These are phyloP conservation scores for Phellopilus nigrolimitatus DNA, from an alignment of 1,284 basidiomycete species.

Conservation along the genomic window DNA sequence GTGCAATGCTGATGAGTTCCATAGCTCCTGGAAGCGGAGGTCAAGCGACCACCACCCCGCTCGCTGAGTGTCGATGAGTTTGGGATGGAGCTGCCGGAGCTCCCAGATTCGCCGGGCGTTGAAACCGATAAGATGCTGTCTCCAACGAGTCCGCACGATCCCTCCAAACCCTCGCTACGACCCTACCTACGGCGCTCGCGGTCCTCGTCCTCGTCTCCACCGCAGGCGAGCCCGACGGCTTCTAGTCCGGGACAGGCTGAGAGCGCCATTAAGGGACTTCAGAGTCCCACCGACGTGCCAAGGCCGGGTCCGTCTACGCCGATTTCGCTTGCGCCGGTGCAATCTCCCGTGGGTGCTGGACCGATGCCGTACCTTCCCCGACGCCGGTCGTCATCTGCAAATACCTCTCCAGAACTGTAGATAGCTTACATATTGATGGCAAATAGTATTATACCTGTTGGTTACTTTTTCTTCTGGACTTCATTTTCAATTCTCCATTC, in stretches of 20 bases:
- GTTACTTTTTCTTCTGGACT: not conserved
- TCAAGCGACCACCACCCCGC: slow-evolving; percentile 58
- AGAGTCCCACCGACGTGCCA: not conserved
- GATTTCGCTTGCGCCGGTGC: not conserved
- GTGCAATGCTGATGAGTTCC: not conserved
- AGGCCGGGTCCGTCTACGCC: slow-evolving; percentile 3
- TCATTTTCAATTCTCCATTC: not conserved
- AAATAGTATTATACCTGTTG: not conserved
- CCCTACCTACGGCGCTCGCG: slow-evolving; percentile 54
- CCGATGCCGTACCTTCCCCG: slow-evolving; percentile 12
- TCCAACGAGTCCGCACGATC: slow-evolving; percentile 27
- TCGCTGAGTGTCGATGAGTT: slow-evolving; percentile 46
- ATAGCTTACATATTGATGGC: not conserved
- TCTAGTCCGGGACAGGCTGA: slow-evolving; percentile 4
- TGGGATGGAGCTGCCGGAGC: slow-evolving; percentile 33
- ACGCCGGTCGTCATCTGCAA: slow-evolving; percentile 16
- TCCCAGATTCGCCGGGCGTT: slow-evolving; percentile 23
- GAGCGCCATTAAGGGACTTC: slow-evolving; percentile 11
- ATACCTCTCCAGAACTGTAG: slow-evolving; percentile 7
- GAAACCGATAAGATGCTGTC: slow-evolving; percentile 20
- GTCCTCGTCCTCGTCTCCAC: slow-evolving; percentile 42
- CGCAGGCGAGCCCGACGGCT: slow-evolving; percentile 3
- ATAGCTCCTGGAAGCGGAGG: slow-evolving; percentile 56
- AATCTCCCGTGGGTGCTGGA: slow-evolving; percentile 1
- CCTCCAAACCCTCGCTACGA: slow-evolving; percentile 42